Evolutionary conservation across 176 grass and related monocot genomes (phyloP), one percentile per base, ranked within the genome.

Genomic region (Aegilops speltoides): DNA sequence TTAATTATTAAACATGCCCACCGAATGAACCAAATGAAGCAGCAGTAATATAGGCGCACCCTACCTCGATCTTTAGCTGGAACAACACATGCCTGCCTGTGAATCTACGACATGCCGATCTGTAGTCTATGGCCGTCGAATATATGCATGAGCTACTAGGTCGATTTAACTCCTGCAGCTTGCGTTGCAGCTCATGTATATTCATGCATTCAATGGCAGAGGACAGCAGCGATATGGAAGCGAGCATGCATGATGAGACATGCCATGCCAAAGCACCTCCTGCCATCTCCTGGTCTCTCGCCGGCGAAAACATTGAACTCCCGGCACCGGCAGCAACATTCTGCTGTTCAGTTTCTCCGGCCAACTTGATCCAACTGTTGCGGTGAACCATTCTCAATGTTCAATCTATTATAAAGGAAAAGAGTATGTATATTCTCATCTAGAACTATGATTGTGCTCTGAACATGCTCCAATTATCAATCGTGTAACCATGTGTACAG

Each of bases 201-300:
- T 60, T 61, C 61, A 28, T 20, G 36, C 60, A 70, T 70, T 86
- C 26, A 82, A 82, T 52, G 36, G 71, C 64, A 76, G 46, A 6
- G 6, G 40, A 72, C 79, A 13, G 52, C 57, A 60, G 22, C 37
- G 41, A 64, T 15, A 13, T 76, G 45, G 45, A 60, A 66, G 3
- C 6, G 19, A 26, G 78, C 70, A 75, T 74, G 76, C 41, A 73
- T 46, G 23, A 89, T 56, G 41, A 41, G 43, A 7, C 28, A 41
- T 41, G 33, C 33, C 81, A 13, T 28, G 24, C 23, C 41, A 62
- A 89, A 57, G 65, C 24, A 72, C 57, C 43, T 80, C 68, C 46
- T 85, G 76, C 24, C 19, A 54, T 32, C 3, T 45, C 80, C 82
- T 23, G 17, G 59, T 89, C 82, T 80, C 43, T 31, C 45, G 77